Percentiles rank a stretch among this genome's conserved stretches.
Evolutionary conservation across 768 basidiomycete species (phyloP).

Genomic region (Gelatoporia subvermispora): DNA sequence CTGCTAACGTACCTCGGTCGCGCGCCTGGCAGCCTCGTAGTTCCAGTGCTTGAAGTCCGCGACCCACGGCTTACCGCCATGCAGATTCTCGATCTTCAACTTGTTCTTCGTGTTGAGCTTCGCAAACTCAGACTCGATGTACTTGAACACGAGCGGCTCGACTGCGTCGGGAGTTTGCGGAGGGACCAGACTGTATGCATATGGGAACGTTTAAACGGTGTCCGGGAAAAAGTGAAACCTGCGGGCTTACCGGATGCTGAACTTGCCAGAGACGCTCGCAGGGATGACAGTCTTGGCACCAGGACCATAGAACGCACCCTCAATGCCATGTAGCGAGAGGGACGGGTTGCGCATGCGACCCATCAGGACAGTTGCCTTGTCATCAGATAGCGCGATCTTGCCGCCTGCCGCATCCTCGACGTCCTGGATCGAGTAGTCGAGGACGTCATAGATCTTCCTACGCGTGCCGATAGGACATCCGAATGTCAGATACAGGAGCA

Average conservation of each 20-base stretch:
- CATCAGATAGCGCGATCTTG: conserved; percentile 63
- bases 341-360: conserved; percentile 89
- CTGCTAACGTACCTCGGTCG: conserved; percentile 56
- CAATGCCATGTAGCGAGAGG: conserved; percentile 91
- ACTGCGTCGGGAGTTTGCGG: conserved; percentile 76
- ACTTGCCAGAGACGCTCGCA: conserved; percentile 83
- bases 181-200: conserved; percentile 59
- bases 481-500: not conserved
- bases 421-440: conserved; percentile 71
- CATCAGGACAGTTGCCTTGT: conserved; percentile 83
- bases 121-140: conserved; percentile 74
- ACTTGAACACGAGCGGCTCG: conserved; percentile 62
- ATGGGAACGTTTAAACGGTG: not conserved
- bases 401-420: conserved; percentile 76
- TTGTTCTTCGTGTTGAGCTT: conserved; percentile 85
- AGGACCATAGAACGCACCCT: conserved; percentile 84
- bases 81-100: conserved; percentile 62
- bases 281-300: conserved; percentile 95
- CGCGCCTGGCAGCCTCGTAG: conserved; percentile 81
- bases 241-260: conserved; percentile 82
- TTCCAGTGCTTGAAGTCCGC: conserved; percentile 87
- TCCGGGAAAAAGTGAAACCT: conserved; percentile 2
- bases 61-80: conserved; percentile 90
- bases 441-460: conserved; percentile 64
- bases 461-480: not conserved